A percentile compares a stretch with the other conserved stretches of the same genome.
These are phyloP conservation scores for Pythium sukuiense DNA, from an alignment of 352 stramenopile genomes.

Conservation along the genomic window DNA sequence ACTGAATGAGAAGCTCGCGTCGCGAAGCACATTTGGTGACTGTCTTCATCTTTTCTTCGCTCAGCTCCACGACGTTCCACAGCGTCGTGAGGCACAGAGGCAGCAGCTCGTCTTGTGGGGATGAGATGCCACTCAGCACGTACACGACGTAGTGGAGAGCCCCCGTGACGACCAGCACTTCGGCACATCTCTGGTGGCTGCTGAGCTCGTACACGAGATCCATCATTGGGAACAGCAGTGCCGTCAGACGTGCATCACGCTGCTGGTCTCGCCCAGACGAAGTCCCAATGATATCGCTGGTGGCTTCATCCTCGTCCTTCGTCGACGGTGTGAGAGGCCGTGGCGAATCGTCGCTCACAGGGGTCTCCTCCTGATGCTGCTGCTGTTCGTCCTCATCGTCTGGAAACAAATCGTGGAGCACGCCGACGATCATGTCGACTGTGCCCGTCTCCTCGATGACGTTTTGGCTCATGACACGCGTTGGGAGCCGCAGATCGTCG, in stretches of 20 bases:
- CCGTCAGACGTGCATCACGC: constrained; percentile 8
- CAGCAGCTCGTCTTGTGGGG: constrained; percentile 65
- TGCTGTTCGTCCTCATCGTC: constrained; percentile 33
- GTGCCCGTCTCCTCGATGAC: constrained; percentile 64
- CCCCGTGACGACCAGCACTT: constrained; percentile 64
- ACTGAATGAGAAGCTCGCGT: constrained; percentile 58
- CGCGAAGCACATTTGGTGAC: constrained; percentile 46
- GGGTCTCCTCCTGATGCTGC: not conserved
- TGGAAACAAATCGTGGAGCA: constrained; percentile 72
- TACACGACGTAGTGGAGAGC: constrained; percentile 70
- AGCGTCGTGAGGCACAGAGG: constrained; percentile 68
- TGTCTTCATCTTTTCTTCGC: constrained; percentile 49
- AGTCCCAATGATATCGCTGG: too few relatives aligned
- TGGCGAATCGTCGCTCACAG: constrained; percentile 2
- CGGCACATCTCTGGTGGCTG: constrained; percentile 58
- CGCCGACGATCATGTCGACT: constrained; percentile 55
- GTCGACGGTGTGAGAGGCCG: constrained; percentile 23
- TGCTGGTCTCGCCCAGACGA: not conserved
- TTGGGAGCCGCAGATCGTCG: constrained; percentile 61
- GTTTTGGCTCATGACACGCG: constrained; percentile 64
- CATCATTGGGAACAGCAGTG: constrained; percentile 59
- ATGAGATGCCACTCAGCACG: constrained; percentile 52
- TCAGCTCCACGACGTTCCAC: constrained; percentile 76
- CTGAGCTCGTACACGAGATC: constrained; percentile 71
- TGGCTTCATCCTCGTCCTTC: constrained; percentile 6